A percentile compares a stretch with the other conserved stretches of the same genome.
Conservation (phyloP, 2,329 filamentous ascomycete species). For the Clonostachys sp. region DNA sequence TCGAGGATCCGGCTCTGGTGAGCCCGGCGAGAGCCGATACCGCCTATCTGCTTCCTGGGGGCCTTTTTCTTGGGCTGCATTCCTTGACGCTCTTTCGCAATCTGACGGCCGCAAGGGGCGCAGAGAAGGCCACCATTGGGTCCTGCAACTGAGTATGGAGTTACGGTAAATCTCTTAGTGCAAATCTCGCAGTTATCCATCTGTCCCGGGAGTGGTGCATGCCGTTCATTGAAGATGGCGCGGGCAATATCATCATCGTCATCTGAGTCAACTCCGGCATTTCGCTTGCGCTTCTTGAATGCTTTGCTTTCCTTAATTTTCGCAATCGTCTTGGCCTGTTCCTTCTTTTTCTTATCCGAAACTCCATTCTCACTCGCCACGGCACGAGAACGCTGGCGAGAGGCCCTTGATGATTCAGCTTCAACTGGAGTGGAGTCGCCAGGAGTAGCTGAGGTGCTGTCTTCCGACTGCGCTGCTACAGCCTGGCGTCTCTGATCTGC, state of each 20-base stretch:
- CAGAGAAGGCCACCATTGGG: slow-evolving; percentile 86
- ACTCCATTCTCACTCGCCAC: slow-evolving; percentile 1
- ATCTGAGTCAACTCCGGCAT: slow-evolving; percentile 31
- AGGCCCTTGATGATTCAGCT: not conserved
- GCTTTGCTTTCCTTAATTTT: slow-evolving; percentile 59
- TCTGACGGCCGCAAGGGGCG: slow-evolving; percentile 70
- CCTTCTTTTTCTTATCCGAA: slow-evolving; percentile 30
- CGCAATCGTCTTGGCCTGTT: slow-evolving; percentile 49
- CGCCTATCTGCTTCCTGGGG: slow-evolving; percentile 43
- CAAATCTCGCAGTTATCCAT: slow-evolving; percentile 85
- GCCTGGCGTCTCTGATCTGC: slow-evolving; percentile 39
- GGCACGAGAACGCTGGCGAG: not conserved
- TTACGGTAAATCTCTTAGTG: slow-evolving; percentile 86
- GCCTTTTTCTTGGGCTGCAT: slow-evolving; percentile 25
- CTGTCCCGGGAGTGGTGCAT: slow-evolving; percentile 69
- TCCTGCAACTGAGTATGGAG: slow-evolving; percentile 78
- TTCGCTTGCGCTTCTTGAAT: slow-evolving; percentile 48
- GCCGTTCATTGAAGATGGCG: slow-evolving; percentile 39
- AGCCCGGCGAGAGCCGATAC: slow-evolving; percentile 64
- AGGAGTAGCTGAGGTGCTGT: not conserved
- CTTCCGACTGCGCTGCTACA: slow-evolving; percentile 7
- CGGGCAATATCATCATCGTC: slow-evolving; percentile 47
- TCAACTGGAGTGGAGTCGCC: slow-evolving; percentile 4
- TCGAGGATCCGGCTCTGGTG: slow-evolving; percentile 82
- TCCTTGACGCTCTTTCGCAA: slow-evolving; percentile 57